Evolutionary conservation across 2,329 filamentous ascomycete species (phyloP).

Genomic region (Myrmaecium sp.): DNA sequence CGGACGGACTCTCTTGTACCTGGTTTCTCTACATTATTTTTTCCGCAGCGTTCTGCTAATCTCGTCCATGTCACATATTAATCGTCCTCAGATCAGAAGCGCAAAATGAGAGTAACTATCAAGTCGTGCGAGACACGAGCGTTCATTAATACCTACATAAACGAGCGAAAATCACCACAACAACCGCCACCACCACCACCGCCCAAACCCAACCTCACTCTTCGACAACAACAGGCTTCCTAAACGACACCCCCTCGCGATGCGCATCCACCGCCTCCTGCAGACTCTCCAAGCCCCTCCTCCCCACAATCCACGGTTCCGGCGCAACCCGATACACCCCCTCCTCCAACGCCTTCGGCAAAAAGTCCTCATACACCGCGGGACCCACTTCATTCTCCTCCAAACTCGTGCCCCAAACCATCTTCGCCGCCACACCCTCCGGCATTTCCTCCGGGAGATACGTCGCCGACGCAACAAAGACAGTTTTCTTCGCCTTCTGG

Average conservation of each 20-base stretch:
- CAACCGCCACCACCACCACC: too few species aligned
- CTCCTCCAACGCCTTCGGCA: constrained; percentile 15
- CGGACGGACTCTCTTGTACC: too few species aligned
- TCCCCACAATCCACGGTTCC: constrained; percentile 12
- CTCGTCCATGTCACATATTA: too few species aligned
- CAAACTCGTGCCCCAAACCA: constrained; percentile 5
- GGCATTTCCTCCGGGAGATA: constrained; percentile 2
- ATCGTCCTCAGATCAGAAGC: too few species aligned
- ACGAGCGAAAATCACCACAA: too few species aligned
- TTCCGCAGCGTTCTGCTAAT: too few species aligned
- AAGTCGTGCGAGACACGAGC: too few species aligned
- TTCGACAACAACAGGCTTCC: constrained; percentile 26
- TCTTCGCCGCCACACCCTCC: constrained; percentile 1
- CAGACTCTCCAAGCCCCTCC: constrained; percentile 12
- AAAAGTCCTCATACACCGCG: constrained; percentile 17
- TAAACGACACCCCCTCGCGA: constrained; percentile 19
- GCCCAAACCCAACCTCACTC: too few species aligned
- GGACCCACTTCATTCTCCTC: constrained; percentile 14
- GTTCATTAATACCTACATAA: too few species aligned
- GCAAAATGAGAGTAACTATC: too few species aligned
- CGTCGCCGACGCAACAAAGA: constrained; percentile 1
- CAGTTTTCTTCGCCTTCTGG: constrained; percentile 1
- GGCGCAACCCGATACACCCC: constrained; percentile 16
- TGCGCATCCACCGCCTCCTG: constrained; percentile 11
- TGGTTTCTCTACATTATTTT: too few species aligned